These are phyloP conservation scores for Aotearoamyces nothofagi DNA, from an alignment of 2,329 filamentous ascomycete species.

Conservation along the genomic window DNA sequence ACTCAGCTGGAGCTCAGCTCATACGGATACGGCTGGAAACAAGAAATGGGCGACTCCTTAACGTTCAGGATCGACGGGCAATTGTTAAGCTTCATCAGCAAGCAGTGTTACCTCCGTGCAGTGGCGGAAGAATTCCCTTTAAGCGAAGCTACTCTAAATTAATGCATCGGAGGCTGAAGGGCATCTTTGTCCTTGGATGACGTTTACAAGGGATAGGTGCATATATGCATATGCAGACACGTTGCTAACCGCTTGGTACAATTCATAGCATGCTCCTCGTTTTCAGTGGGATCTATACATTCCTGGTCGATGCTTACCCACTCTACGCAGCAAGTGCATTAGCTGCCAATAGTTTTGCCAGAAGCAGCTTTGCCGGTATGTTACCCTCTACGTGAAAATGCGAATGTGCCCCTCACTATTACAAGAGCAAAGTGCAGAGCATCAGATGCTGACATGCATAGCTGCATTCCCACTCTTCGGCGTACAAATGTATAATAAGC, in stretches of 20 bases:
- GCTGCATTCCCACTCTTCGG: conserved; percentile 67
- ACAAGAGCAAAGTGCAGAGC: too few species aligned
- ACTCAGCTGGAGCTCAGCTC: too few species aligned
- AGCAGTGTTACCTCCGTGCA: too few species aligned
- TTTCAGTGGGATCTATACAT: conserved; percentile 78
- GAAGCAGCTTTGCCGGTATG: conserved; percentile 53
- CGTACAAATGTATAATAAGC: conserved; percentile 51
- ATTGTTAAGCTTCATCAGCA: too few species aligned
- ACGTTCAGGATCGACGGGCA: too few species aligned
- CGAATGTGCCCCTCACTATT: too few species aligned
- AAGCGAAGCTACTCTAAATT: neutral
- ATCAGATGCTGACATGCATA: too few species aligned
- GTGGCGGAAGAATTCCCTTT: too few species aligned
- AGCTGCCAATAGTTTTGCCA: conserved; percentile 69
- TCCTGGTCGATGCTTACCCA: conserved; percentile 63
- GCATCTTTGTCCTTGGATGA: neutral
- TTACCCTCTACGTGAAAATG: too few species aligned
- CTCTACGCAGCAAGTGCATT: conserved; percentile 62
- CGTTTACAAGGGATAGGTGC: neutral
- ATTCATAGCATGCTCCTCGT: conserved; percentile 65
- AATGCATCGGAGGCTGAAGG: neutral
- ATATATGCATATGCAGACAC: conserved; percentile 2
- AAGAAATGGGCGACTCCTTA: too few species aligned
- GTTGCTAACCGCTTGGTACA: conserved; percentile 15
- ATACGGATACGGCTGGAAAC: too few species aligned